Evolutionary conservation across 495 filamentous ascomycete species (phyloP), one percentile per base, ranked within the genome.

Genomic region (Aspergillus sparsus): DNA sequence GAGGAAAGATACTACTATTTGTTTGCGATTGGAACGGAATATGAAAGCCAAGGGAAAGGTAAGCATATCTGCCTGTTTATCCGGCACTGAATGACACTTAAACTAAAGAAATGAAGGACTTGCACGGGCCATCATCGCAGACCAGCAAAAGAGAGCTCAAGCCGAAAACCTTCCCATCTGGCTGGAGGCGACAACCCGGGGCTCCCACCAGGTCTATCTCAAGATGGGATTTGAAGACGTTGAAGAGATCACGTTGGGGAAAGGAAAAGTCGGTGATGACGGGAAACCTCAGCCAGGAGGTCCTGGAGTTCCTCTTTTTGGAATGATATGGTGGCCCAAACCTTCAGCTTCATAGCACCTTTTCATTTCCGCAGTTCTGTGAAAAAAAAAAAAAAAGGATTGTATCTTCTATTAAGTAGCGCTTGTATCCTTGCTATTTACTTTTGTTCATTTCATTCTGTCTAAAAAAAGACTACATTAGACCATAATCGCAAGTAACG

Each of bases 261-360:
- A 50, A 31, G 46, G 46, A 7, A 50, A 50, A 7, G 55, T 42
- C 7, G 46, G 8, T 3, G 33, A 12, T 0, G 46, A 58, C 32
- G 55, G 45, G 15, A 50, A 1, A 6, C 3, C 13, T 15, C 10
- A 58, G 10, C 34, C n/a, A 3, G 55, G 33, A 7, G 55, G 55
- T 2, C 34, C 16, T 11, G 55, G 55, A 3, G 45, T 58, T 15
- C 36, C 46, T 3, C 13, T 58, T 6, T 58, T 46, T 34, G 55
- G 34, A 6, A 58, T 58, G 55, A 21, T 58, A 33, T 58, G 55
- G 55, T 58, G 55, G 55, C 55, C 55, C 18, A 49, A 50, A 35
- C 6, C 46, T 39, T 32, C 15, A n/a, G 42, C 47, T 5, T 32
- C 9, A 15, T 42, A 12, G 12, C 11, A 4, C 10, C 7, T 6